Conservation (phyloP, 176 grass and related monocot species). For the Aechmea fasciata region DNA sequence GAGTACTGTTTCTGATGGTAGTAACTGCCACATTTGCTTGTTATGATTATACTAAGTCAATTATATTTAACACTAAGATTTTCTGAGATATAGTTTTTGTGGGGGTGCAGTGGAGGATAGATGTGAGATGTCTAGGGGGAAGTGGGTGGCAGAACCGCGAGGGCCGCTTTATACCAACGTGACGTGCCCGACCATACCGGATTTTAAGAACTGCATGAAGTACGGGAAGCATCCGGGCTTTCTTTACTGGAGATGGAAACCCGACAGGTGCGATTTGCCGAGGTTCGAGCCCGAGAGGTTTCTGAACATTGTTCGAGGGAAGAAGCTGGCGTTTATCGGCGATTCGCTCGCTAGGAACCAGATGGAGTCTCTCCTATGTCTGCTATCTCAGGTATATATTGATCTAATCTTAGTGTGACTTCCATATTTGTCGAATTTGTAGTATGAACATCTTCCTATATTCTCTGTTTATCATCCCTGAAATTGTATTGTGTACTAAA, state of each 20-base stretch:
- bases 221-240: conserved; percentile 48
- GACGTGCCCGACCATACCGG: conserved; percentile 42
- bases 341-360: conserved; percentile 72
- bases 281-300: conserved; percentile 40
- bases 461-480: too few relatives aligned
- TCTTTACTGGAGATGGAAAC: conserved; percentile 62
- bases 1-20: not conserved
- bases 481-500: too few relatives aligned
- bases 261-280: conserved; percentile 40
- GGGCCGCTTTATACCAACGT: conserved; percentile 41
- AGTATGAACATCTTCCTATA: too few relatives aligned
- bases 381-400: conserved; percentile 36
- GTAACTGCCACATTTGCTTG: not conserved
- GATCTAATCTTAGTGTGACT: too few relatives aligned
- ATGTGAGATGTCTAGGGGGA: conserved; percentile 46
- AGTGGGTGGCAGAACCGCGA: conserved; percentile 47
- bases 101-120: not conserved
- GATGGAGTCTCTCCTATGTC: conserved; percentile 57
- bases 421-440: too few relatives aligned
- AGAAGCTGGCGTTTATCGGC: conserved; percentile 55
- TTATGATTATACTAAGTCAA: not conserved
- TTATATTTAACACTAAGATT: not conserved
- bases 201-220: conserved; percentile 66
- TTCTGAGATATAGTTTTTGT: not conserved
- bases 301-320: conserved; percentile 36